Evolutionary conservation across 2,329 filamentous ascomycete species (phyloP).

Genomic region (Penicillium concentricum): DNA sequence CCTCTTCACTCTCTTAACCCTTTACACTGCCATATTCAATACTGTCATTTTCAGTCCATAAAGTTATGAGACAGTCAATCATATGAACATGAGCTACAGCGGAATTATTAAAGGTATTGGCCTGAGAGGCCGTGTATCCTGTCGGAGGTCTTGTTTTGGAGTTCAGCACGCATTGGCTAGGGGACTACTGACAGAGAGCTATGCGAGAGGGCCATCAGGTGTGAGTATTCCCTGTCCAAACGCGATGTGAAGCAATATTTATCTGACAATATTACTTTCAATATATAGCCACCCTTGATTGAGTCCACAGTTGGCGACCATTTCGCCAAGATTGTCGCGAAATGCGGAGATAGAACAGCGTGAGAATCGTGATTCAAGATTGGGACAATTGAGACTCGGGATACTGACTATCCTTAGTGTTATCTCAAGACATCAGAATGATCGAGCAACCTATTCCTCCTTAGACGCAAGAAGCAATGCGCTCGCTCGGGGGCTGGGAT

Average conservation of each 20-base stretch:
- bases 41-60: not conserved
- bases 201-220: constrained; percentile 25
- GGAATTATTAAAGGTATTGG: constrained; percentile 6
- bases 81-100: constrained; percentile 16
- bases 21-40: not conserved
- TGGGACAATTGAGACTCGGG: not conserved
- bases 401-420: constrained; percentile 42
- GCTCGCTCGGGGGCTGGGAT: constrained; percentile 68
- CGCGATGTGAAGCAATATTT: not conserved
- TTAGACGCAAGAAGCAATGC: constrained; percentile 76
- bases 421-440: constrained; percentile 61
- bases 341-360: constrained; percentile 52
- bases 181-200: constrained; percentile 23
- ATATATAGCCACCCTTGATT: constrained; percentile 44
- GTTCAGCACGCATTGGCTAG: not conserved
- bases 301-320: constrained; percentile 50
- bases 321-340: constrained; percentile 44
- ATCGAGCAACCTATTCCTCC: constrained; percentile 67
- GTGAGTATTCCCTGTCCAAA: constrained; percentile 11
- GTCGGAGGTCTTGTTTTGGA: not conserved
- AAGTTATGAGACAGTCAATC: constrained; percentile 10
- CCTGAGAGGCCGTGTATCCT: not conserved
- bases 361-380: constrained; percentile 34
- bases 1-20: too few species aligned
- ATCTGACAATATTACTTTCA: not conserved